These are phyloP conservation scores for Gnomoniopsis sp. DNA, from an alignment of 2,329 filamentous ascomycete species.

Conservation along the genomic window DNA sequence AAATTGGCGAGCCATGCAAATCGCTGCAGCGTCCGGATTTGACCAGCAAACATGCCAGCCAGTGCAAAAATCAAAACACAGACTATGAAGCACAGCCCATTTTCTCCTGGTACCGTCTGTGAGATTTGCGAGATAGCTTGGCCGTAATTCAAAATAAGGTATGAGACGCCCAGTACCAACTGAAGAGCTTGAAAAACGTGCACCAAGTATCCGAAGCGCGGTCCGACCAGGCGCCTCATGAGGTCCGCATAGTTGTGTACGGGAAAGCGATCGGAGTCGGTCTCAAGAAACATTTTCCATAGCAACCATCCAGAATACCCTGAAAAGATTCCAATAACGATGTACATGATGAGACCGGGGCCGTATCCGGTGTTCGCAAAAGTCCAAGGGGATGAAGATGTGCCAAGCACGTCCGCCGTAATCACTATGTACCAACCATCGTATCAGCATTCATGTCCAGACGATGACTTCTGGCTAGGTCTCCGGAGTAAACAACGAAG, in stretches of 20 bases:
- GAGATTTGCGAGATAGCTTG: slow-evolving; percentile 27
- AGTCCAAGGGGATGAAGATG: not conserved
- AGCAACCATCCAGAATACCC: slow-evolving; percentile 7
- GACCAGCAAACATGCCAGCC: slow-evolving; percentile 31
- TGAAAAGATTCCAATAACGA: not conserved
- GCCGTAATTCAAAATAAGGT: slow-evolving; percentile 42
- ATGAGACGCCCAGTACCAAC: slow-evolving; percentile 38
- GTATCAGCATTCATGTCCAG: no score
- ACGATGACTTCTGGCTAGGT: no score
- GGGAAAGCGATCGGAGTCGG: not conserved
- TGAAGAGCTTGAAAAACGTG: not conserved
- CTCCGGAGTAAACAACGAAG: no score
- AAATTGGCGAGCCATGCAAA: slow-evolving; percentile 2
- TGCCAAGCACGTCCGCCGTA: not conserved
- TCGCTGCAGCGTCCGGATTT: slow-evolving; percentile 27
- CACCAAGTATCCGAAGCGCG: not conserved
- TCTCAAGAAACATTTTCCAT: not conserved
- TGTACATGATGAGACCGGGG: not conserved
- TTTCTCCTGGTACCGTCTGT: not conserved
- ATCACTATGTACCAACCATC: no score
- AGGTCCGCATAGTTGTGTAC: not conserved
- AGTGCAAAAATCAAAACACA: not conserved
- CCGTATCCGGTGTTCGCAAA: slow-evolving; percentile 1
- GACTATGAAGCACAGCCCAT: slow-evolving; percentile 1
- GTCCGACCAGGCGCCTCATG: not conserved